These are phyloP conservation scores for Microbotryomycetes sp. DNA, from an alignment of 1,284 basidiomycete species.

Conservation along the genomic window DNA sequence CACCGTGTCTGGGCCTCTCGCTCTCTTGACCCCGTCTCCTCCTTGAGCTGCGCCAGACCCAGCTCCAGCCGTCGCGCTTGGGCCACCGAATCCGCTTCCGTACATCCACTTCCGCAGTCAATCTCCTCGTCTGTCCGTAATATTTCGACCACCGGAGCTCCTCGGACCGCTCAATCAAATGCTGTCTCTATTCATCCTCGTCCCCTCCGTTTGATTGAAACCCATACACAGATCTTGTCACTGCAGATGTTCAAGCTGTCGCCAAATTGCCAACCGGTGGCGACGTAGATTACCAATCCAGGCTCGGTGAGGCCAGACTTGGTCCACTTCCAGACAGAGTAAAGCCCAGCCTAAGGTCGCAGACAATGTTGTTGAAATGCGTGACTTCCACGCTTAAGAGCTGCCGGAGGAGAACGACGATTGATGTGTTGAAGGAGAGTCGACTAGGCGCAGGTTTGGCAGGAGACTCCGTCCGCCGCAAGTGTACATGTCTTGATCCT, in stretches of 20 bases:
- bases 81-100: background rate
- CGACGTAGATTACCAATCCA: background rate
- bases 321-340: background rate
- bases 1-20: slow-evolving; percentile 13
- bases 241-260: slow-evolving; percentile 20
- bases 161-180: slow-evolving; percentile 7
- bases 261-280: slow-evolving; percentile 12
- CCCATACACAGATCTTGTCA: slow-evolving; percentile 8
- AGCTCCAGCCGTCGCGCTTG: slow-evolving; percentile 3
- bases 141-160: background rate
- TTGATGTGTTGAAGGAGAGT: slow-evolving; percentile 32
- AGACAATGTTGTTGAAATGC: background rate
- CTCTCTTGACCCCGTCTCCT: background rate
- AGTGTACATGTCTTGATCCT: no score
- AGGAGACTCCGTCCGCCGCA: no score
- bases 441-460: slow-evolving; percentile 4
- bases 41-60: no score
- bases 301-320: background rate
- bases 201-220: slow-evolving; percentile 13
- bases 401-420: slow-evolving; percentile 37
- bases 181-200: slow-evolving; percentile 20
- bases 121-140: background rate
- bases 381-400: slow-evolving; percentile 26
- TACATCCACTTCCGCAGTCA: no score
- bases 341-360: background rate